Percentiles rank a stretch among this genome's conserved stretches.
These are phyloP conservation scores for Asclepias syriaca DNA, from an alignment of 257 asterid genomes.

Conservation along the genomic window DNA sequence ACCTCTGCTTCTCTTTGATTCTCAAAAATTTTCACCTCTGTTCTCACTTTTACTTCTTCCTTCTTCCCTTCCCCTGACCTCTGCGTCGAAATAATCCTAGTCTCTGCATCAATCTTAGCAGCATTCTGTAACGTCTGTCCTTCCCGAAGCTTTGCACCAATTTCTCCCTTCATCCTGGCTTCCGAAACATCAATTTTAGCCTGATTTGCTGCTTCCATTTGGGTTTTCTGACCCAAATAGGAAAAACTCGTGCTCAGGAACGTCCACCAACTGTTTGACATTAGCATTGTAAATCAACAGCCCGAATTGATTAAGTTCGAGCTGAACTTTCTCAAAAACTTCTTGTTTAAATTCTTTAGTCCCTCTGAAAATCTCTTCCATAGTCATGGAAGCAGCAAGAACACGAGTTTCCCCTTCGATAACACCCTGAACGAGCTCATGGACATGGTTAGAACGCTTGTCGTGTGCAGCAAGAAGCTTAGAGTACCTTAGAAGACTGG, in stretches of 20 bases:
- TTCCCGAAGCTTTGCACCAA: conserved; percentile 2
- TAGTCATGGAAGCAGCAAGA: conserved; percentile 9
- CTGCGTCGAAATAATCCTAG: conserved; percentile 4
- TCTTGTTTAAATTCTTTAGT: conserved; percentile 7
- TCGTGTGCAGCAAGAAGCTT: conserved; percentile 9
- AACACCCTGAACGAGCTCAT: conserved; percentile 8
- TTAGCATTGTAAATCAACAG: conserved; percentile 11
- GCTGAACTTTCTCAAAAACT: conserved; percentile 8
- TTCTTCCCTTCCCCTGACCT: background rate
- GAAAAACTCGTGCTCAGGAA: background rate
- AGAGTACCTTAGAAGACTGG: conserved; percentile 2
- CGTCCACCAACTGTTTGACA: conserved; percentile 12
- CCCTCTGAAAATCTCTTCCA: conserved; percentile 10
- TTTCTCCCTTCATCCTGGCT: conserved; percentile 6
- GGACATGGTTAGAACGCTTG: conserved; percentile 7
- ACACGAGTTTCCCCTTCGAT: conserved; percentile 15
- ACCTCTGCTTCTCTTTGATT: conserved; percentile 12
- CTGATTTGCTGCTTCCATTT: conserved; percentile 10
- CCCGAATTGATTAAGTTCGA: conserved; percentile 8
- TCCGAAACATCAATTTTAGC: conserved; percentile 9
- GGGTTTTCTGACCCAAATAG: conserved; percentile 11
- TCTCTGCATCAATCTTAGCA: conserved; percentile 7
- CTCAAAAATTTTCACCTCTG: conserved; percentile 5
- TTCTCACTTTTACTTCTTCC: conserved; percentile 3
- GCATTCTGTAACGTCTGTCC: conserved; percentile 9